Base-by-base conservation (phyloP, 2,329 filamentous ascomycete genomes). In the Colletotrichum sp. region DNA sequence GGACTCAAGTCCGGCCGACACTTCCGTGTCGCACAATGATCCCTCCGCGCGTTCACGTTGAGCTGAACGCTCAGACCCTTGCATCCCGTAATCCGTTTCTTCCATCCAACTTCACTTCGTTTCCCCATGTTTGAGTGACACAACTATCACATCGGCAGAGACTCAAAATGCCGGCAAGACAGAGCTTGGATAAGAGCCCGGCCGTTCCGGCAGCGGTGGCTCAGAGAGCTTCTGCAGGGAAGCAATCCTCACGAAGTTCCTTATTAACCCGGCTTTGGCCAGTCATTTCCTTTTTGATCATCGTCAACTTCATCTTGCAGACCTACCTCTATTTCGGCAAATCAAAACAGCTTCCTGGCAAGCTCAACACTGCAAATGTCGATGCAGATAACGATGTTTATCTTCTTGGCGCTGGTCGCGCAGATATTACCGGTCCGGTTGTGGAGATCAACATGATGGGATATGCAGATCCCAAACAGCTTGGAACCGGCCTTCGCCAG, bases 381-480 rank as follows among this genome's bases (percentile, higher is more conserved):
- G 44, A 76, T 34, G 59, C 64, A 26, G 44, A 72, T 32, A 68
- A 76, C 26, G 86, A 88, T 77, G 82, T 84, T 71, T 91, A 90
- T 75, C 83, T 91, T 5, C 77, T 91, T 21, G 89, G 89, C 5
- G 88, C 88, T 15, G 89, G 89, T 59, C 90, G 90, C 78, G 89
- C 86, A 18, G 89, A 91, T 79, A 89, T 91, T 78, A 91, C 89
- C 2, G 89, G 94, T 6, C 95, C 95, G 0, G 94, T 97, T 7
- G 95, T 96, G 32, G 95, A 98, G 85, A 92, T 98, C 85, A 95
- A 95, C 82, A 91, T 98, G 84, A 97, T 96, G 89, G 96, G 96
- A 77, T 98, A 98, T 86, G 95, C 96, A 32, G 92, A 95, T 82
- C 88, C 92, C 16, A 91, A 90, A 59, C 96, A 98, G 85, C 85